Conservation (phyloP, 176 grass and related monocot genomes). For the Dactylis glomerata region DNA sequence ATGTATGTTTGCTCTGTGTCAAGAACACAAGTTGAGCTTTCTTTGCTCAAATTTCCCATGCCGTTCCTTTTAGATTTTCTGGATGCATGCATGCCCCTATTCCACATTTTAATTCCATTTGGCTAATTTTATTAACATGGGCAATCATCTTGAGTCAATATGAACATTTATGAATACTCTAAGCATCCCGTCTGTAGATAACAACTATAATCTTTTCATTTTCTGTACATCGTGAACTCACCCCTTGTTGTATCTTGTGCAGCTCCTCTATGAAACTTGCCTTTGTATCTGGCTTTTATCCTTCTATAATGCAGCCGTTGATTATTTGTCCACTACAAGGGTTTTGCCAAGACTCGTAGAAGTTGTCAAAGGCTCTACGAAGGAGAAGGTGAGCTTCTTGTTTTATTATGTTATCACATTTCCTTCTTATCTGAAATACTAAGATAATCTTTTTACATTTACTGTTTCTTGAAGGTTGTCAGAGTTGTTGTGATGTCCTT, state of each 20-base stretch:
- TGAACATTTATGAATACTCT: constrained; percentile 12
- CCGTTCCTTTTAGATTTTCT: neutral
- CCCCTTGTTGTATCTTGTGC: constrained; percentile 29
- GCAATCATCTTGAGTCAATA: neutral
- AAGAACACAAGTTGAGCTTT: constrained; percentile 6
- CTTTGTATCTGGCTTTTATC: constrained; percentile 98
- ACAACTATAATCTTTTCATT: neutral
- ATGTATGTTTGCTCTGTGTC: neutral
- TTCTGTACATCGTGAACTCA: constrained; percentile 19
- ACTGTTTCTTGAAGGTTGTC: constrained; percentile 62
- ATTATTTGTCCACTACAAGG: constrained; percentile 88
- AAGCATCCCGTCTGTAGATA: neutral
- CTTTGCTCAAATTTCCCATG: neutral
- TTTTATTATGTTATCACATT: neutral
- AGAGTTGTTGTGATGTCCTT: constrained; percentile 85
- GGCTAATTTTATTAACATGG: neutral
- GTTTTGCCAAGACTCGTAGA: constrained; percentile 88
- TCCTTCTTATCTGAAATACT: neutral
- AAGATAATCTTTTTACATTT: constrained; percentile 19
- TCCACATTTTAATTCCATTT: neutral
- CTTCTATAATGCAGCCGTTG: constrained; percentile 79
- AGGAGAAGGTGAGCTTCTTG: constrained; percentile 72
- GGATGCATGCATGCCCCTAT: neutral
- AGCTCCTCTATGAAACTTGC: constrained; percentile 97
- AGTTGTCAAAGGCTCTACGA: constrained; percentile 94